A percentile compares a stretch with the other conserved stretches of the same genome.
phyloP scores from a whole-genome alignment of 148 eudicot species.

The Amaranthus palmeri region DNA sequence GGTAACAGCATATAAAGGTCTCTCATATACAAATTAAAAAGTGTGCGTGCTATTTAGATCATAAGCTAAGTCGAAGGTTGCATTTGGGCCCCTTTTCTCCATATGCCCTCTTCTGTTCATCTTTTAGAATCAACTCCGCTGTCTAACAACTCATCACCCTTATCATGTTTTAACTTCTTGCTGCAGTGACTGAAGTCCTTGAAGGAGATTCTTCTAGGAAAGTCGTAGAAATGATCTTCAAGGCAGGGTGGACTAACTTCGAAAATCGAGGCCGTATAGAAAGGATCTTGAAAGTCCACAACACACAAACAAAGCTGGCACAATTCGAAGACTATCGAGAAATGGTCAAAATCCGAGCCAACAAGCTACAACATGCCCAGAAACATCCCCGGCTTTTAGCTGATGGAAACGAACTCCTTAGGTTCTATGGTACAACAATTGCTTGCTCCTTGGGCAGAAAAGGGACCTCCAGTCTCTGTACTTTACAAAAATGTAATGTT shows the following conservation, averaged over 20 bases:
- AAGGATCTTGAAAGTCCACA: constrained; percentile 64
- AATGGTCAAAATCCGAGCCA: constrained; percentile 53
- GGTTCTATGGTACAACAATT: constrained; percentile 60
- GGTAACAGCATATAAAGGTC: too few species aligned
- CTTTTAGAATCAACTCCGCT: too few species aligned
- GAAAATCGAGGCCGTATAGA: constrained; percentile 26
- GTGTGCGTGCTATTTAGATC: too few species aligned
- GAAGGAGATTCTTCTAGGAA: constrained; percentile 66
- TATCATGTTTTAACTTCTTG: not conserved
- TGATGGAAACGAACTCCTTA: constrained; percentile 72
- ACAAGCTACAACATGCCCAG: constrained; percentile 34
- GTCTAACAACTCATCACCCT: not conserved
- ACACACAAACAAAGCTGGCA: constrained; percentile 57
- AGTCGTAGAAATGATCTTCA: constrained; percentile 56
- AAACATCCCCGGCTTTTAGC: constrained; percentile 73
- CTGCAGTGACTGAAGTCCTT: constrained; percentile 57
- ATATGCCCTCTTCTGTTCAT: too few species aligned
- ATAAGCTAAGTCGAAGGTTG: too few species aligned
- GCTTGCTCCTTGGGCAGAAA: constrained; percentile 55
- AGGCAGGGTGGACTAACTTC: constrained; percentile 34
- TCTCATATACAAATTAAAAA: too few species aligned
- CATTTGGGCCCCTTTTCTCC: too few species aligned
- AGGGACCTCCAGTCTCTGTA: constrained; percentile 52
- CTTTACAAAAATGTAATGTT: constrained; percentile 37
- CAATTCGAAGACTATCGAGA: constrained; percentile 72